These are phyloP conservation scores for Fomes fomentarius DNA, from an alignment of 1,284 basidiomycete species.

Conservation along the genomic window DNA sequence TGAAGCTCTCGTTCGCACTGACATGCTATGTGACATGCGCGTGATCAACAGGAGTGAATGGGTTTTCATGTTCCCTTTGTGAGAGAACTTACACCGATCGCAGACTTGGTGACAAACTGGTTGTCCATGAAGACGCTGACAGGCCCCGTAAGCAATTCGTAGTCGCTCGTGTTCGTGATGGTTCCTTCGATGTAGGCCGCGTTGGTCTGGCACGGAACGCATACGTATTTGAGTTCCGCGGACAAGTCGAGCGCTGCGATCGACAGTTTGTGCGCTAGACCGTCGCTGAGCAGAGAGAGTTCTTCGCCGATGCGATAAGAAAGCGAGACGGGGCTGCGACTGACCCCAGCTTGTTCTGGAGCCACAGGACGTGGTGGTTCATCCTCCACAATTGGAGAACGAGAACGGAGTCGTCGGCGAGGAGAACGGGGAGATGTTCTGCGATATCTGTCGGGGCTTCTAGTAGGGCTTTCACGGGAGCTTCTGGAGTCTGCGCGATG, in stretches of 20 bases:
- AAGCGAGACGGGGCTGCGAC: slow-evolving; percentile 46
- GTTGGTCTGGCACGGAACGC: slow-evolving; percentile 49
- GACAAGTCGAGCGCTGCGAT: slow-evolving; percentile 53
- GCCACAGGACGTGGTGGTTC: no score
- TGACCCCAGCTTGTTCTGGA: not conserved
- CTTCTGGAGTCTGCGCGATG: no score
- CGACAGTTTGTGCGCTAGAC: slow-evolving; percentile 50
- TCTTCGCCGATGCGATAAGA: slow-evolving; percentile 51
- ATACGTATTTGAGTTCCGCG: slow-evolving; percentile 48
- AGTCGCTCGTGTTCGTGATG: slow-evolving; percentile 55
- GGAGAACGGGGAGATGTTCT: no score
- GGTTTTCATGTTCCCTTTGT: no score
- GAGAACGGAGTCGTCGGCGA: slow-evolving; percentile 32
- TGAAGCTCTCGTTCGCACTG: slow-evolving; percentile 51
- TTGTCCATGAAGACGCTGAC: slow-evolving; percentile 55
- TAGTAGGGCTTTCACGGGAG: no score
- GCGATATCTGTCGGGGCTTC: slow-evolving; percentile 48
- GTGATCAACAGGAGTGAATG: not conserved
- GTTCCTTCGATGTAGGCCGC: slow-evolving; percentile 46
- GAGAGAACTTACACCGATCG: slow-evolving; percentile 40
- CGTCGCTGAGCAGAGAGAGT: slow-evolving; percentile 53
- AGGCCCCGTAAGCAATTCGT: slow-evolving; percentile 50
- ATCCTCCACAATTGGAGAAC: no score
- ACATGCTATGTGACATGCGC: slow-evolving; percentile 39
- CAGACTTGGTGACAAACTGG: slow-evolving; percentile 50